Base-by-base conservation (phyloP, 2,329 filamentous ascomycete species). In the Aspergillus sojae region DNA sequence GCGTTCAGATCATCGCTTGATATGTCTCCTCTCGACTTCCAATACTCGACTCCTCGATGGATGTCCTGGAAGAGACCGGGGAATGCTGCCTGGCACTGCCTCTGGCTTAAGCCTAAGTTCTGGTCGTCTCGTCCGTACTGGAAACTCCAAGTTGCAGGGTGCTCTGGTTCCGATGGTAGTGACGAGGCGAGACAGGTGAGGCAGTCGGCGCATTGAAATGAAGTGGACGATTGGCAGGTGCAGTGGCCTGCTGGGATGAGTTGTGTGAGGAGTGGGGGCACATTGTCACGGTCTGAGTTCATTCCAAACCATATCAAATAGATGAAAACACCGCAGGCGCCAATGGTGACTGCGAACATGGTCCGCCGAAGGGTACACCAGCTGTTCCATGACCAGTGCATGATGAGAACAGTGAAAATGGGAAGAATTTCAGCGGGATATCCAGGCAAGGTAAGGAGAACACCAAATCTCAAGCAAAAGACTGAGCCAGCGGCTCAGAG, bases 211-310 rank as follows among this genome's bases (percentile, higher is more conserved):
- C 60, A 58, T 28, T 62, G 45, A 36, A 62, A 62, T 36, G 45
- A 58, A 36, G 60, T 58, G 19, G 55, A 58, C 36, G 55, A 43
- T 46, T 62, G 45, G 55, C 60, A 62, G 28, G 60, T 58, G 36
- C 60, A 62, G 32, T 62, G 55, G 46, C 60, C 60, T 45, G 46
- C 55, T 50, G 46, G 60, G 12, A 62, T 62, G 23, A 62, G 46
- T 43, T 62, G 55, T 36, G 34, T 62, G 26, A 62, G 43, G n/a
- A 58, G 28, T 21, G 55, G 60, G 16, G 46, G 55, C 2, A 58
- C 55, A 46, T 62, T 58, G 45, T 62, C 55, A 21, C 36, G 34
- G 28, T 62, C 60, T 26, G 60, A 58, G 55, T 62, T 58, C 45
- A 62, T 58, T 12, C 54, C 55, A 54, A 58, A 56, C 48, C 48